Conservation (phyloP, 805 yeast genomes). For the Sungouiozyma intestinalis region DNA sequence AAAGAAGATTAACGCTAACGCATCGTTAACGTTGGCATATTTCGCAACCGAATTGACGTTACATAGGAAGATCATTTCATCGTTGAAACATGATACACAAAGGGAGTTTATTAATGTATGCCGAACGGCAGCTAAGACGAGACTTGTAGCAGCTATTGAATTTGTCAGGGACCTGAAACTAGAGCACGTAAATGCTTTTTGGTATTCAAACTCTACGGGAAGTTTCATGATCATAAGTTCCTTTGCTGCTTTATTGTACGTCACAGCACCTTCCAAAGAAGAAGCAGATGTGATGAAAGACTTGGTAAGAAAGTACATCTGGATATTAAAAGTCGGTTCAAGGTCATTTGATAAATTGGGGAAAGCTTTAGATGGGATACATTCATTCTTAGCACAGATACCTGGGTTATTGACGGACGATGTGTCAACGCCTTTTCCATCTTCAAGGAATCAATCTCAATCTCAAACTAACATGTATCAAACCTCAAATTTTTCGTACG, state of each 20-base stretch:
- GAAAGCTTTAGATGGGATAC: slow-evolving; percentile 63
- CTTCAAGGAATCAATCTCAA: slow-evolving; percentile 1
- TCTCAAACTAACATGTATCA: slow-evolving; percentile 4
- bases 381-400: slow-evolving; percentile 59
- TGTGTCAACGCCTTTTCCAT: slow-evolving; percentile 16
- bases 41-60: slow-evolving; percentile 83
- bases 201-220: slow-evolving; percentile 77
- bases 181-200: slow-evolving; percentile 78
- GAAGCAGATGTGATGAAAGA: slow-evolving; percentile 58
- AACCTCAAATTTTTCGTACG: slow-evolving; percentile 7
- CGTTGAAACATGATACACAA: slow-evolving; percentile 36
- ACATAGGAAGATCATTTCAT: slow-evolving; percentile 64
- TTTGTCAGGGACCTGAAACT: slow-evolving; percentile 65
- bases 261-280: slow-evolving; percentile 50
- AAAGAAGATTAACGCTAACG: slow-evolving; percentile 59
- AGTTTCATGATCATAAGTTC: slow-evolving; percentile 78
- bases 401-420: slow-evolving; percentile 47
- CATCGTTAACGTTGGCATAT: slow-evolving; percentile 72
- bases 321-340: slow-evolving; percentile 64
- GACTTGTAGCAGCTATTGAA: slow-evolving; percentile 73
- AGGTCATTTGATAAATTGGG: slow-evolving; percentile 70
- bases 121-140: slow-evolving; percentile 73
- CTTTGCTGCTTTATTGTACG: slow-evolving; percentile 72
- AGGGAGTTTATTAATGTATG: slow-evolving; percentile 55
- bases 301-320: slow-evolving; percentile 63